Conservation (phyloP, 805 yeast genomes). For the Alloascoidea africana region DNA sequence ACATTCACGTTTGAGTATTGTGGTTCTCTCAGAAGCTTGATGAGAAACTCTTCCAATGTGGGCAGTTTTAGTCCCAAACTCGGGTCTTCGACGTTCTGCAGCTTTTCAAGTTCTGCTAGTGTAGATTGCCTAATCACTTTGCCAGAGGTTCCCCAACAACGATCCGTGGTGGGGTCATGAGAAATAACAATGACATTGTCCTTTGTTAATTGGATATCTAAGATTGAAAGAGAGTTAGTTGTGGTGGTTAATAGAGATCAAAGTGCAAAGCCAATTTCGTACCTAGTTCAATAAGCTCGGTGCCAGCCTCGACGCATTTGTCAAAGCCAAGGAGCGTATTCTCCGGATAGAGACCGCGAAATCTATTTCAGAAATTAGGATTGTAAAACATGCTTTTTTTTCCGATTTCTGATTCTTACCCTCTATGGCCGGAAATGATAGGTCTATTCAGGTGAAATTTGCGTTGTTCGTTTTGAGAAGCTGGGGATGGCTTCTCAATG, state of each 20-base stretch:
- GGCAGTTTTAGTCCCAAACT: constrained; percentile 25
- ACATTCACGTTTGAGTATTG: constrained; percentile 16
- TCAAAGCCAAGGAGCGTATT: constrained; percentile 30
- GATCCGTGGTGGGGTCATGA: constrained; percentile 35
- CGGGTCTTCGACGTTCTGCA: constrained; percentile 19
- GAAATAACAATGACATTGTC: constrained; percentile 40
- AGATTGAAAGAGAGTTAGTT: background rate
- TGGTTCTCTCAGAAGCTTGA: constrained; percentile 23
- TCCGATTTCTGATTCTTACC: constrained; percentile 7
- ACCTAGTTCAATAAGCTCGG: constrained; percentile 31
- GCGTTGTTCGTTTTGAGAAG: no score
- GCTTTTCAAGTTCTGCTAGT: constrained; percentile 20
- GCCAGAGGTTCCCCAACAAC: constrained; percentile 27
- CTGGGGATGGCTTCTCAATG: no score
- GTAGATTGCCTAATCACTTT: constrained; percentile 20
- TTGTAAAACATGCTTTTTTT: background rate
- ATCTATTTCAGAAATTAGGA: constrained; percentile 17
- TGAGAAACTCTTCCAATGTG: constrained; percentile 23
- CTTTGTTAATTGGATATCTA: constrained; percentile 34
- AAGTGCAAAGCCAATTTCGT: constrained; percentile 1
- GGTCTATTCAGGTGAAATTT: no score
- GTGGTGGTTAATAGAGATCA: background rate
- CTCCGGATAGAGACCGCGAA: constrained; percentile 25
- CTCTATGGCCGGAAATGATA: constrained; percentile 13
- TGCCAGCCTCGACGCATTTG: constrained; percentile 30